Conservation (phyloP, 371 early-diverging fungal species). For the Choanephora cucurbitarum region DNA sequence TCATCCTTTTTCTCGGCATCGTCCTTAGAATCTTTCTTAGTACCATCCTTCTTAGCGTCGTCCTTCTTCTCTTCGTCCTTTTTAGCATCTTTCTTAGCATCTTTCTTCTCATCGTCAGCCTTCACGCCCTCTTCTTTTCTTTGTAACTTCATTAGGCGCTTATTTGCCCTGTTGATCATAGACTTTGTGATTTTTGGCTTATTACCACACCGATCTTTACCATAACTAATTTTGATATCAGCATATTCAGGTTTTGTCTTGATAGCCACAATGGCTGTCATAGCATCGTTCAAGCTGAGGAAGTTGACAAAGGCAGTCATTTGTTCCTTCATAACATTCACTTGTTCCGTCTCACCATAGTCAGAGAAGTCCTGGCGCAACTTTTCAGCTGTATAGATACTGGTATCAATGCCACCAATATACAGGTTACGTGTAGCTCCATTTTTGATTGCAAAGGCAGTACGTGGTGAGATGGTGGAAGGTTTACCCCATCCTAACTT, state of each 20-base stretch:
- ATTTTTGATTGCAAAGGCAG: slow-evolving; percentile 58
- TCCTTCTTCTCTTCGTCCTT: no score
- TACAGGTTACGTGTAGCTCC: slow-evolving; percentile 85
- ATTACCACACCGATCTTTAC: slow-evolving; percentile 83
- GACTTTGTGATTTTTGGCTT: background rate
- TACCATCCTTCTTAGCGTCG: no score
- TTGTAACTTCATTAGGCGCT: background rate
- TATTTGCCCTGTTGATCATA: background rate
- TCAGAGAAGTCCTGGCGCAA: slow-evolving; percentile 64
- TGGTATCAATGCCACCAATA: slow-evolving; percentile 52
- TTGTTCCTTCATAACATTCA: slow-evolving; percentile 73
- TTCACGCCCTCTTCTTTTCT: no score
- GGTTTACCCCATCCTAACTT: slow-evolving; percentile 82
- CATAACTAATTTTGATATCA: slow-evolving; percentile 65
- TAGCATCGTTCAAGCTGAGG: slow-evolving; percentile 62
- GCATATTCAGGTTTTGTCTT: slow-evolving; percentile 51
- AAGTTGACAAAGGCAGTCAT: slow-evolving; percentile 86
- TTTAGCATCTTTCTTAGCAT: no score
- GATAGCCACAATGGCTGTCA: slow-evolving; percentile 67
- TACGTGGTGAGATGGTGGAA: slow-evolving; percentile 50
- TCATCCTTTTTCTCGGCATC: no score
- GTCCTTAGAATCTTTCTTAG: no score
- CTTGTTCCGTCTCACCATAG: slow-evolving; percentile 80
- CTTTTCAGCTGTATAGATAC: slow-evolving; percentile 58
- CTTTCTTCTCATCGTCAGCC: no score